A percentile compares a stretch with the other conserved stretches of the same genome.
Conservation (phyloP, 73 alveolate species). For the Halteria grandinella region DNA sequence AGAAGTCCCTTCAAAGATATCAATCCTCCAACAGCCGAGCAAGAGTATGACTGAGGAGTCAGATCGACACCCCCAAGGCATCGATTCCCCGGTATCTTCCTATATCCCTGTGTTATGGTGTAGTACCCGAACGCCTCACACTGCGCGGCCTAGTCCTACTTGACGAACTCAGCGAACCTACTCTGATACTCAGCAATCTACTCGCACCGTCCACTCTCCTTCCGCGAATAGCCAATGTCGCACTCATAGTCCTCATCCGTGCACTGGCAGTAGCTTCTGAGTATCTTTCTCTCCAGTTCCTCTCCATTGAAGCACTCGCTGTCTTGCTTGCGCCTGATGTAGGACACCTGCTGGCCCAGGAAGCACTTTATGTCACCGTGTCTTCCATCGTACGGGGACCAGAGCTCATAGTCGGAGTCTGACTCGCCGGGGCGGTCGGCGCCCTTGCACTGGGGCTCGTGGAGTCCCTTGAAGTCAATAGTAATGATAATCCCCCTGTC, state of each 20-base stretch:
- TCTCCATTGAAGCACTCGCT: slow-evolving; percentile 88
- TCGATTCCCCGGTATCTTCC: slow-evolving; percentile 86
- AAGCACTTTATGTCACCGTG: slow-evolving; percentile 68
- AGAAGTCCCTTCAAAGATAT: slow-evolving; percentile 26
- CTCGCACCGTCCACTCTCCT: slow-evolving; percentile 66
- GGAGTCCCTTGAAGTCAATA: slow-evolving; percentile 80
- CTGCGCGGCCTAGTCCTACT: neutral
- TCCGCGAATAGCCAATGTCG: slow-evolving; percentile 79
- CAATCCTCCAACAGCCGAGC: slow-evolving; percentile 41
- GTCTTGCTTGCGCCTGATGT: slow-evolving; percentile 87
- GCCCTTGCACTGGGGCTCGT: slow-evolving; percentile 83
- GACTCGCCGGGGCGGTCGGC: slow-evolving; percentile 68
- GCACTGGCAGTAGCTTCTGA: slow-evolving; percentile 73
- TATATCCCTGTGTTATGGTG: slow-evolving; percentile 76
- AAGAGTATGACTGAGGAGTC: slow-evolving; percentile 65
- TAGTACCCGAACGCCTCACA: slow-evolving; percentile 53
- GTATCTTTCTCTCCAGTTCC: slow-evolving; percentile 57
- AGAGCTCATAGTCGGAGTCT: slow-evolving; percentile 79
- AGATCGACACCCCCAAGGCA: slow-evolving; percentile 82
- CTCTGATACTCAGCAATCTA: neutral
- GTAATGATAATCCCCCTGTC: slow-evolving; percentile 51
- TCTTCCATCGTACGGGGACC: slow-evolving; percentile 78
- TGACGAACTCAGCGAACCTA: neutral
- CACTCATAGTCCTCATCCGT: slow-evolving; percentile 90
- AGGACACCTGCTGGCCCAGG: slow-evolving; percentile 74